phyloP scores from a whole-genome alignment of 352 stramenopile genomes.

The Phytophthora fragariae region DNA sequence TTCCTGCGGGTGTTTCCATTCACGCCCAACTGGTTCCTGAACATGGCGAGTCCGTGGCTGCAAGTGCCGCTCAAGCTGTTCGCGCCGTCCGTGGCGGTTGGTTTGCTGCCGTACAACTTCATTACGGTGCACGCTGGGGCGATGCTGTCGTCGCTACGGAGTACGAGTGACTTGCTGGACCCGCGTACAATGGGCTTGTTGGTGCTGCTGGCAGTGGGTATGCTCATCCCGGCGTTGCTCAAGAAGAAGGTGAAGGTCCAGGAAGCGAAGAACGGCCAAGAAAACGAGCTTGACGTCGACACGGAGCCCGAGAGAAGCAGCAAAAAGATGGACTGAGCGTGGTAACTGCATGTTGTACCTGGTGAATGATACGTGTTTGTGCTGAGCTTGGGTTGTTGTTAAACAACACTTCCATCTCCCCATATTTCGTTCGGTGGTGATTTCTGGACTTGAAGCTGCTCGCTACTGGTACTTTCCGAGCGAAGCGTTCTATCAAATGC shows the following conservation, averaged over 20 bases:
- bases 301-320: not conserved
- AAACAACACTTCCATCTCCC: not conserved
- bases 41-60: constrained; percentile 82
- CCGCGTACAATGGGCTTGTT: constrained; percentile 63
- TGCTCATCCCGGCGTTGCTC: constrained; percentile 73
- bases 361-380: constrained; percentile 4
- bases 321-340: constrained; percentile 38
- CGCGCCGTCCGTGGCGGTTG: constrained; percentile 66
- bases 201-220: constrained; percentile 61
- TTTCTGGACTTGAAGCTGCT: not conserved
- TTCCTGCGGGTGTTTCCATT: constrained; percentile 87
- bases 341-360: constrained; percentile 6
- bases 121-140: constrained; percentile 80
- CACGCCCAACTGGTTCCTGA: constrained; percentile 88
- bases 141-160: constrained; percentile 76
- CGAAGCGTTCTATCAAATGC: constrained; percentile 21
- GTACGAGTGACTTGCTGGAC: constrained; percentile 74
- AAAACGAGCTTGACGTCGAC: not conserved
- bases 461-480: not conserved
- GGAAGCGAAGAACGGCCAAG: constrained; percentile 9
- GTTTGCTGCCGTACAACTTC: constrained; percentile 87
- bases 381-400: not conserved
- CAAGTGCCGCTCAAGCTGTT: constrained; percentile 76
- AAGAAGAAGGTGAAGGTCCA: constrained; percentile 47
- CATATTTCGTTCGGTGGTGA: not conserved